Evolutionary conservation across 306 rosid species (phyloP).

Genomic region (Quercus berberidifolia): DNA sequence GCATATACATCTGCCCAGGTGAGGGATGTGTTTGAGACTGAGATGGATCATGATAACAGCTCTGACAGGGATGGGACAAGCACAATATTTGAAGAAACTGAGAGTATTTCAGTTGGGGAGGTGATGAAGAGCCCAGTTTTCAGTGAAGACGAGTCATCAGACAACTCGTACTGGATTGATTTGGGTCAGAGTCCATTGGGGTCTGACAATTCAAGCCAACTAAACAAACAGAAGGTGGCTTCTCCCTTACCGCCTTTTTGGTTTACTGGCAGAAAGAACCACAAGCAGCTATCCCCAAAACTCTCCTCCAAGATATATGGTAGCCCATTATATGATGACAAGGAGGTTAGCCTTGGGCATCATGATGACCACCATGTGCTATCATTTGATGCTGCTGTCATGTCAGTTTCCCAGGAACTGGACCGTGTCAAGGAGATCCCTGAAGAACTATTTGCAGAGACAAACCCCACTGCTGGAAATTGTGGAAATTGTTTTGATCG

Average conservation of each 20-base stretch:
- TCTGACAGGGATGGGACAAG: conserved; percentile 92
- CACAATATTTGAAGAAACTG: conserved; percentile 93
- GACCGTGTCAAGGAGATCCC: conserved; percentile 73
- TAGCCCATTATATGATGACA: conserved; percentile 77
- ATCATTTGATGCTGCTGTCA: conserved; percentile 87
- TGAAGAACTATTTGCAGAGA: conserved; percentile 46
- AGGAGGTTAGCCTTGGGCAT: conserved; percentile 38
- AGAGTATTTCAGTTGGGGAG: conserved; percentile 86
- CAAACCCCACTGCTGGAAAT: conserved; percentile 30
- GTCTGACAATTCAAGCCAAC: conserved; percentile 58
- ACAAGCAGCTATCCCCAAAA: conserved; percentile 58
- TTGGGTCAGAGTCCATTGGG: conserved; percentile 95
- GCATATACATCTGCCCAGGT: conserved; percentile 88
- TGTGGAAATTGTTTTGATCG: conserved; percentile 31
- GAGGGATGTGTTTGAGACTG: conserved; percentile 87
- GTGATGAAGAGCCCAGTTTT: conserved; percentile 96
- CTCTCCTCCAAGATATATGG: conserved; percentile 65
- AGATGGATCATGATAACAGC: conserved; percentile 82
- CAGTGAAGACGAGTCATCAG: conserved; percentile 95
- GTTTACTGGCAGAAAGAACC: conserved; percentile 63
- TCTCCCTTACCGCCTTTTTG: conserved; percentile 83
- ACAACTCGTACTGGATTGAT: conserved; percentile 90
- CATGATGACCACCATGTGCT: conserved; percentile 59
- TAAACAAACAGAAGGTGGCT: conserved; percentile 54
- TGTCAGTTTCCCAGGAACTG: conserved; percentile 75